Percentiles rank a stretch among this genome's conserved stretches.
Conservation (phyloP, 352 stramenopile genomes). For the Phytophthora pini region DNA sequence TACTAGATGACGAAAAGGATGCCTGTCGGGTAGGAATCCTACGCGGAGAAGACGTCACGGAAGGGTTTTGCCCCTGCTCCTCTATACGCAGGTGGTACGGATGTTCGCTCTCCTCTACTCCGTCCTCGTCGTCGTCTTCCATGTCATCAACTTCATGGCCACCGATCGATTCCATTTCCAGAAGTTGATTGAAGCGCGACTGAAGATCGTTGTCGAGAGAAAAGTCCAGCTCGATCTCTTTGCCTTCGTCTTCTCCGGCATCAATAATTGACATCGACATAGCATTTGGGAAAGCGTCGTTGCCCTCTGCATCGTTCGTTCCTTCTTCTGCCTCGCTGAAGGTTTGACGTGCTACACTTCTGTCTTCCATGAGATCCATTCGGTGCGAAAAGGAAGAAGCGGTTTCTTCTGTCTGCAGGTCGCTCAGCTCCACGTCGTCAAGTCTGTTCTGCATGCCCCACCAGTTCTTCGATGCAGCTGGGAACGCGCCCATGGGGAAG, state of each 20-base stretch:
- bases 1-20: constrained; percentile 73
- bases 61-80: constrained; percentile 8
- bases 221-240: constrained; percentile 89
- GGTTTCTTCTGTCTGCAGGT: constrained; percentile 80
- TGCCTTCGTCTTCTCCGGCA: constrained; percentile 67
- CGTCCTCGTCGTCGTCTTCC: constrained; percentile 42
- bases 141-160: constrained; percentile 38
- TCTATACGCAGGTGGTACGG: constrained; percentile 6
- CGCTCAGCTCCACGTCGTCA: constrained; percentile 74
- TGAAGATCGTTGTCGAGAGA: constrained; percentile 76
- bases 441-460: constrained; percentile 60
- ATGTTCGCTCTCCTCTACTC: not conserved
- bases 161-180: constrained; percentile 67
- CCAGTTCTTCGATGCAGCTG: constrained; percentile 76
- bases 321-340: constrained; percentile 29
- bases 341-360: constrained; percentile 26
- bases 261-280: constrained; percentile 89
- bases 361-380: constrained; percentile 61
- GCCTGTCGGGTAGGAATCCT: constrained; percentile 49
- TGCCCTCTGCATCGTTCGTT: constrained; percentile 14
- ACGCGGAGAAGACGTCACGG: constrained; percentile 52
- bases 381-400: constrained; percentile 73
- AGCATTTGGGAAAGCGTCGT: constrained; percentile 43
- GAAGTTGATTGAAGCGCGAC: constrained; percentile 70
- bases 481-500: constrained; percentile 60